Evolutionary conservation across 768 basidiomycete genomes (phyloP), one percentile per base, ranked within the genome.

Genomic region (Strobilomyces dryophilus): DNA sequence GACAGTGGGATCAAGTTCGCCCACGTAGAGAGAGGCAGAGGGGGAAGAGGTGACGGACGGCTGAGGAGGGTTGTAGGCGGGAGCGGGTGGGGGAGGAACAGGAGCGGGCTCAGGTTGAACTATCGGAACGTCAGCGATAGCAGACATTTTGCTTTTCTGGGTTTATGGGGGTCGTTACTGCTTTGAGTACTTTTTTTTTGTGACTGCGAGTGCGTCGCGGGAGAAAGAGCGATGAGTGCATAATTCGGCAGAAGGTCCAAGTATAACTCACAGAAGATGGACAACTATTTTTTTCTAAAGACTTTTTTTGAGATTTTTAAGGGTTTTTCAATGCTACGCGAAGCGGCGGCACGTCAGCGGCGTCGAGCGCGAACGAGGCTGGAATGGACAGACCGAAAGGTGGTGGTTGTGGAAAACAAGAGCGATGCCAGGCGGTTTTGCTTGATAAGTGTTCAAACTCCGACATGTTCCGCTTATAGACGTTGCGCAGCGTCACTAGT

Each of bases 1-100:
- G 74, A 99, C 97, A 60, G 91, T 89, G 64, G 91, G 87, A 75
- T 98, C 97, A 61, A 99, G 88, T 77, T 99, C 97, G 54, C 97
- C 97, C 58, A 99, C 97, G 76, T 99, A 99, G 64, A 99, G 90
- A 54, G 94, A 97, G 21, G 91, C 91, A 49, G 90, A 92, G 21
- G 90, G 89, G 53, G 86, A 78, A 54, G 88, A 78, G 39, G 84
- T 74, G 55, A 73, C 68, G n/a, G 76, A 65, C n/a, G 66, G 59
- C 49, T 75, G 70, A 32, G 84, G 74, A 53, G 82, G 75, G 61
- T 81, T 81, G 70, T 84, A 82, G 37, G 76, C 66, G n/a, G 84
- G 76, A 40, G 79, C 77, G 52, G 79, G 70, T 18, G 64, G 53
- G 35, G 76, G 69, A 41, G 74, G 57, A 45, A 79, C 75, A 52